Base-by-base conservation (phyloP, 257 asterid species). In the Lavandula angustifolia region DNA sequence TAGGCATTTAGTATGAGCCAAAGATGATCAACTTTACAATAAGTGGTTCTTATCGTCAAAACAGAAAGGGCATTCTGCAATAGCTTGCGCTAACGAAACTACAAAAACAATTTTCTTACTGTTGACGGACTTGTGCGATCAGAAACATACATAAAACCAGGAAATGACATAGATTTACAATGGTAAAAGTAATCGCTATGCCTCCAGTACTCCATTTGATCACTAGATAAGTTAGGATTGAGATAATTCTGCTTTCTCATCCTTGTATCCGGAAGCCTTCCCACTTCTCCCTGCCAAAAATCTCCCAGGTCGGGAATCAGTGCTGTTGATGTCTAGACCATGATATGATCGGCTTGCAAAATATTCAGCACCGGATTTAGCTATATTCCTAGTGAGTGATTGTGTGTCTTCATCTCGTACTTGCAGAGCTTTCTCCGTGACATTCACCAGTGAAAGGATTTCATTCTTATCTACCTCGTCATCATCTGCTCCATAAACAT, bases 281-380 rank as follows among this genome's bases (percentile, higher is more conserved):
- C 98, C 98, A 47, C 91, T 83, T 80, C 88, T 80, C 68, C 98
- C 98, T 3, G 84, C 61, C 54, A 84, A 80, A 76, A 81, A 81
- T 11, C 84, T 74, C 68, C 78, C 86, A 0, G 91, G 82, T 0
- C 49, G 50, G 40, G 79, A 54, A 41, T 69, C 71, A 9, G 47
- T 62, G 62, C 70, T 66, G 31, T 78, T 78, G 53, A 86, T 80
- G 62, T 92, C 92, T 18, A 92, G 92, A 62, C 96, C 98, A 2
- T 86, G 96, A 73, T 79, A 87, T 12, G 96, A 80, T 64, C 98
- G 86, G 59, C 81, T 47, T 1, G 88, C 95, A 60, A 91, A 88
- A 72, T 52, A 91, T 74, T 92, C 98, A 7, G 96, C 98, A 47
- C 96, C 98, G 4, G 95, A 77, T 60, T 77, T 86, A 0, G 96